A percentile compares a stretch with the other conserved stretches of the same genome.
Conservation (phyloP, 768 basidiomycete species). For the Crassisporium funariophilum region DNA sequence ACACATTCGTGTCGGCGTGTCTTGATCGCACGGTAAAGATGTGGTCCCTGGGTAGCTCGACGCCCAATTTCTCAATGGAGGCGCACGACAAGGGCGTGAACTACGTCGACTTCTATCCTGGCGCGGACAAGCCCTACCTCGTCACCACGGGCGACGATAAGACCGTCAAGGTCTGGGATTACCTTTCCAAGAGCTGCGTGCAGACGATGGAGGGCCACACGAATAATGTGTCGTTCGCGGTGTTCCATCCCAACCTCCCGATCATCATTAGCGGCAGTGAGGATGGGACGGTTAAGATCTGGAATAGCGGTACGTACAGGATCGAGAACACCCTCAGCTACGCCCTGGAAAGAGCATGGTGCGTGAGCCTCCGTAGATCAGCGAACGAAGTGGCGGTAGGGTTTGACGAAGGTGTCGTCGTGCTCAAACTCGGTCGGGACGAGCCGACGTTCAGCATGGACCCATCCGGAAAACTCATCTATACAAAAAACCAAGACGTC, state of each 20-base stretch:
- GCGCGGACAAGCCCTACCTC: slow-evolving; percentile 94
- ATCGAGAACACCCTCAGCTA: slow-evolving; percentile 97
- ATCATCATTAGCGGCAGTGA: slow-evolving; percentile 94
- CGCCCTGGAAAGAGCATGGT: slow-evolving; percentile 95
- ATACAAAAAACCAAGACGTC: slow-evolving; percentile 89
- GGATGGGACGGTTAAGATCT: slow-evolving; percentile 96
- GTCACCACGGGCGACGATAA: slow-evolving; percentile 97
- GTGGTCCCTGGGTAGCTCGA: slow-evolving; percentile 88
- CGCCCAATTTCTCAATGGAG: slow-evolving; percentile 94
- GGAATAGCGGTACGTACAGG: slow-evolving; percentile 95
- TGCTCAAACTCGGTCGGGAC: slow-evolving; percentile 94
- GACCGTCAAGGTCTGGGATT: slow-evolving; percentile 98
- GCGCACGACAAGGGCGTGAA: slow-evolving; percentile 99
- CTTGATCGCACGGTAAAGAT: slow-evolving; percentile 98
- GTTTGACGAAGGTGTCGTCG: slow-evolving; percentile 92
- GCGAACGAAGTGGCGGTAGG: slow-evolving; percentile 95
- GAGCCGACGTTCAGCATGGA: slow-evolving; percentile 98
- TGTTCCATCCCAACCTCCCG: slow-evolving; percentile 94
- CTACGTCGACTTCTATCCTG: slow-evolving; percentile 98
- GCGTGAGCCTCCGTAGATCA: slow-evolving; percentile 75
- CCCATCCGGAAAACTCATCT: slow-evolving; percentile 90
- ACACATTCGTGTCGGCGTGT: slow-evolving; percentile 97
- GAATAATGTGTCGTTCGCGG: slow-evolving; percentile 96
- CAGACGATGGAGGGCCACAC: slow-evolving; percentile 98
- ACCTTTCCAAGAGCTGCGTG: slow-evolving; percentile 96